Conservation (phyloP, 345 rosid species). For the Limnanthes douglasii region DNA sequence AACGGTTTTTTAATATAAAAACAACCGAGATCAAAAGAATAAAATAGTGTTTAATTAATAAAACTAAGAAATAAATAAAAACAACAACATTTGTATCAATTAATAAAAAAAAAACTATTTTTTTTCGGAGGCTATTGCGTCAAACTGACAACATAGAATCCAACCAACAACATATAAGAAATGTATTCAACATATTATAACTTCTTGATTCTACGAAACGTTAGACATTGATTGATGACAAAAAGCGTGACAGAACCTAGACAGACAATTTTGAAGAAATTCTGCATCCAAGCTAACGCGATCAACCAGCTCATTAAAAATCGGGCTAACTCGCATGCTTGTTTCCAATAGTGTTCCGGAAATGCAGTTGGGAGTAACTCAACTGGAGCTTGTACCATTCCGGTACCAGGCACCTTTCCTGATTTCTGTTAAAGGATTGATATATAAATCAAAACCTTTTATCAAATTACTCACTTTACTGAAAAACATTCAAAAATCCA, state of each 20-base stretch:
- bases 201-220: no score
- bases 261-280: conserved; percentile 65
- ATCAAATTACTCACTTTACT: conserved; percentile 3
- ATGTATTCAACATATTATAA: no score
- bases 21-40: no score
- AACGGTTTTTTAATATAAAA: no score
- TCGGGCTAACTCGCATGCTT: conserved; percentile 89
- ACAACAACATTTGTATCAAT: no score
- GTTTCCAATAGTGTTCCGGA: conserved; percentile 55
- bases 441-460: conserved; percentile 3
- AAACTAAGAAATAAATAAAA: no score
- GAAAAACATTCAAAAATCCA: conserved; percentile 5
- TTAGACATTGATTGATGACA: background rate
- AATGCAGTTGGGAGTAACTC: conserved; percentile 60
- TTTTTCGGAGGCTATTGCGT: no score
- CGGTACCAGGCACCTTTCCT: conserved; percentile 85
- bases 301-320: conserved; percentile 87
- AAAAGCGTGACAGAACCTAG: conserved; percentile 36
- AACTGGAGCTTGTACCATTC: conserved; percentile 82
- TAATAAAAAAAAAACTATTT: no score
- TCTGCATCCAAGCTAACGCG: conserved; percentile 90
- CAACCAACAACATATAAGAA: no score
- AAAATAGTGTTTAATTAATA: no score
- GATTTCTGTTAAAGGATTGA: no score
- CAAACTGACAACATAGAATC: no score